Conservation (phyloP, 306 rosid genomes). For the Castanospermum australe region DNA sequence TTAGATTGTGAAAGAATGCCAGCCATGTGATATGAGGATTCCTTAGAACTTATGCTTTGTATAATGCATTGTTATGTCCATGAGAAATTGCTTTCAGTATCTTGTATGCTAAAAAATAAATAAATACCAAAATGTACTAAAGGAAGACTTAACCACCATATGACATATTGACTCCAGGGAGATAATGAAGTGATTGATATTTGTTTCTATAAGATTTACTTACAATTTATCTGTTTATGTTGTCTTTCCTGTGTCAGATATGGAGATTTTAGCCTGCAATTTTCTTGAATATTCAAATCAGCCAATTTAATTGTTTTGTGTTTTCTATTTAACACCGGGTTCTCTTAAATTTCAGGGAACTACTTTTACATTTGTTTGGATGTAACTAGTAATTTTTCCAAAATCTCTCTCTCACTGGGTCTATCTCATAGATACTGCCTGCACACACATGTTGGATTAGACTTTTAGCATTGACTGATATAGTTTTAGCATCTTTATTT, state of each 20-base stretch:
- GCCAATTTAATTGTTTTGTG: not conserved
- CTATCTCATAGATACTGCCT: not conserved
- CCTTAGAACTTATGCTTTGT: not conserved
- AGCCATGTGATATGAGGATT: not conserved
- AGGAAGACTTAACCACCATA: not conserved
- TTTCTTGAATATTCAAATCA: not conserved
- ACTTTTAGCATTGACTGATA: not conserved
- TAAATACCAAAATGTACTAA: not conserved
- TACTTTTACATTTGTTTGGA: not conserved
- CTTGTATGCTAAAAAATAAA: not conserved
- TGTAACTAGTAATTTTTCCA: not conserved
- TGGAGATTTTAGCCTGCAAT: not conserved
- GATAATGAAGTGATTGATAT: not conserved
- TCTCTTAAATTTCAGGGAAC: not conserved
- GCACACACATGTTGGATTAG: not conserved
- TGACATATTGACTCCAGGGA: not conserved
- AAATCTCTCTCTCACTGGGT: not conserved
- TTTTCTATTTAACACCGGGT: not conserved
- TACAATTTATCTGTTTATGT: not conserved
- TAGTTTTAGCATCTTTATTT: not conserved
- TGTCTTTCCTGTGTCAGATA: not conserved
- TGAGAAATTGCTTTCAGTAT: not conserved
- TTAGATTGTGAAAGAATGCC: not conserved
- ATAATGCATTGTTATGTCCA: not conserved
- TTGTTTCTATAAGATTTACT: not conserved